A percentile compares a stretch with the other conserved stretches of the same genome.
These are phyloP conservation scores for Bonia amplexicaulis DNA, from an alignment of 176 grass and related monocot species.

Conservation along the genomic window DNA sequence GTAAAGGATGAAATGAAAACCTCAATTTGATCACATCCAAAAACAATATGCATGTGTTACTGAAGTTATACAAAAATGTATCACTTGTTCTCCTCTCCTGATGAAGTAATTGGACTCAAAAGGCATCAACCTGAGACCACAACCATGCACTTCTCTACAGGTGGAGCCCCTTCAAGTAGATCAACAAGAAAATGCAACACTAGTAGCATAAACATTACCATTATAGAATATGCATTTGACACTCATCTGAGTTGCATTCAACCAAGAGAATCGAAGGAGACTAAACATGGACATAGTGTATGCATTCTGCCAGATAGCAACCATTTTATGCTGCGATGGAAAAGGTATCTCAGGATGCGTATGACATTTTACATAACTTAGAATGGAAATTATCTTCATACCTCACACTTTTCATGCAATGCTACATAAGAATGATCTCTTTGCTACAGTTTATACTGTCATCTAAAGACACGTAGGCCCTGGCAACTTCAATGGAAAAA, in stretches of 20 bases:
- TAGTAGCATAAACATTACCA: not conserved
- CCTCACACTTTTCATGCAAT: not conserved
- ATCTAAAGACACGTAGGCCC: not conserved
- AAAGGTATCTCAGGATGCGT: not conserved
- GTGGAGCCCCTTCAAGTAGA: not conserved
- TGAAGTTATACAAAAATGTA: not conserved
- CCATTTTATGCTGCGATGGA: not conserved
- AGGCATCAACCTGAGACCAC: not conserved
- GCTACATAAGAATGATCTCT: not conserved
- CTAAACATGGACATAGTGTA: not conserved
- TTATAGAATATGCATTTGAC: constrained; percentile 7
- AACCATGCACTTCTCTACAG: not conserved
- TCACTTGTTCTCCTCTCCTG: not conserved
- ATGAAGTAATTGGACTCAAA: not conserved
- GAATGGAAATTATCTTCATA: not conserved
- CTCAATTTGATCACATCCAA: not conserved
- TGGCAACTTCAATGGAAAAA: not conserved
- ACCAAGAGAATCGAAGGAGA: not conserved
- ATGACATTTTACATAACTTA: not conserved
- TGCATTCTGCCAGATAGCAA: not conserved
- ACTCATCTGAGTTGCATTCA: not conserved
- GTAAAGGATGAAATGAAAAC: not conserved
- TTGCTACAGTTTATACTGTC: not conserved
- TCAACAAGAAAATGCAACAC: not conserved
- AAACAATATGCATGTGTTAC: not conserved